Percentiles rank a stretch among this genome's conserved stretches.
Conservation (phyloP, 139 green algal species). For the Spirogloea muscicola region DNA sequence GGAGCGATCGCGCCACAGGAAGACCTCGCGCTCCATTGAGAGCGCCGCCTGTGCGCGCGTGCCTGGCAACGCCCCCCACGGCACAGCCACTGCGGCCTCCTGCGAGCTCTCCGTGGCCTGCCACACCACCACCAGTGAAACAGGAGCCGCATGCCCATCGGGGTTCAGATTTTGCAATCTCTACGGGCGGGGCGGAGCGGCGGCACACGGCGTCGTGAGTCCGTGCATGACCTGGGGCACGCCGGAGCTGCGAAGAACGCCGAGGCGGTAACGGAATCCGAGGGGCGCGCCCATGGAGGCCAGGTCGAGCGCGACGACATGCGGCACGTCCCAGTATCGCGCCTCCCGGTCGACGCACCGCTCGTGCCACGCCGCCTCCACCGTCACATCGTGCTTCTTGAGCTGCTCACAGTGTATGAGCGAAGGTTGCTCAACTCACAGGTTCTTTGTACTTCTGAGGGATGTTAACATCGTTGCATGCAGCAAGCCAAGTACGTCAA, state of each 20-base stretch:
- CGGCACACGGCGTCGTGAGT: neutral
- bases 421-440: no score
- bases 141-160: neutral
- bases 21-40: slow-evolving; percentile 27
- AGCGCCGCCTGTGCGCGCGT: slow-evolving; percentile 36
- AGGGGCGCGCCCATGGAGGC: slow-evolving; percentile 5
- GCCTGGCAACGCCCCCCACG: slow-evolving; percentile 6
- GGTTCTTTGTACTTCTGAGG: no score
- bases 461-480: no score
- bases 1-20: slow-evolving; percentile 18
- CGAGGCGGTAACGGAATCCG: slow-evolving; percentile 38
- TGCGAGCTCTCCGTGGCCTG: neutral
- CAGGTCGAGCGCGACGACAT: slow-evolving; percentile 33
- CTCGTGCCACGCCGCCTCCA: slow-evolving; percentile 28
- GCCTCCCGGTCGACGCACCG: slow-evolving; percentile 32
- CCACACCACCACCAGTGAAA: neutral
- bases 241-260: slow-evolving; percentile 27
- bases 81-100: neutral
- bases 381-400: slow-evolving; percentile 26
- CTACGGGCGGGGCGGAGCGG: neutral
- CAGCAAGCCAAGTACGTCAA: no score
- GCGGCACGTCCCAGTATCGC: slow-evolving; percentile 40
- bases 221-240: slow-evolving; percentile 2
- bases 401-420: no score
- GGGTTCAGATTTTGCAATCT: neutral